Evolutionary conservation across 1,139 yeast species (phyloP).

Genomic region (Wickerhamomyces sp.): DNA sequence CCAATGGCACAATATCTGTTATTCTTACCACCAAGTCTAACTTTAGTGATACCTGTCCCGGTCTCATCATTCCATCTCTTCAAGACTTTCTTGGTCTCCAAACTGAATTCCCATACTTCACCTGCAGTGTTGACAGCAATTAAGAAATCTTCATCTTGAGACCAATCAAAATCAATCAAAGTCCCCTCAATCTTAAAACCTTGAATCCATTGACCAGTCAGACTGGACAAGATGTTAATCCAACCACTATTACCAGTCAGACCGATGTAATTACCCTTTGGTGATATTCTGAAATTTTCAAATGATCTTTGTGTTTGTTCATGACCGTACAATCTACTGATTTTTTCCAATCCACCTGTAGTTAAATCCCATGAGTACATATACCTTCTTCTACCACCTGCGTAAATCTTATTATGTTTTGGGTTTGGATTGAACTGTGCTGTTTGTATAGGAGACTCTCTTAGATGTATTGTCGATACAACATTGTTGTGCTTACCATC

Average conservation of each 20-base stretch:
- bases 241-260: conserved; percentile 85
- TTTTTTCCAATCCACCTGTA: conserved; percentile 72
- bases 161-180: conserved; percentile 73
- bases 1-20: conserved; percentile 90
- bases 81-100: conserved; percentile 40
- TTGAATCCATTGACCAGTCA: conserved; percentile 77
- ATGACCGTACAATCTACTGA: conserved; percentile 88
- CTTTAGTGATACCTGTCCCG: conserved; percentile 75
- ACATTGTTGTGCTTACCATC: conserved; percentile 85
- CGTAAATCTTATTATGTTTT: conserved; percentile 55
- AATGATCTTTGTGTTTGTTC: conserved; percentile 81
- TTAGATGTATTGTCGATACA: conserved; percentile 76
- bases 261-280: conserved; percentile 67
- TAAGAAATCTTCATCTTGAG: conserved; percentile 44
- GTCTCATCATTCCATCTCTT: conserved; percentile 84
- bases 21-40: conserved; percentile 74
- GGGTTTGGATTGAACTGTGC: conserved; percentile 55
- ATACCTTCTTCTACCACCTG: conserved; percentile 89
- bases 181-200: conserved; percentile 90
- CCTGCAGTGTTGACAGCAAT: conserved; percentile 75
- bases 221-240: conserved; percentile 74
- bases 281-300: conserved; percentile 75
- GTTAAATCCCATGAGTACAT: conserved; percentile 89
- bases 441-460: conserved; percentile 74
- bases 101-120: conserved; percentile 84